A percentile compares a stretch with the other conserved stretches of the same genome.
phyloP scores from a whole-genome alignment of 2,329 filamentous ascomycete genomes.

The Diaporthe humulicola region DNA sequence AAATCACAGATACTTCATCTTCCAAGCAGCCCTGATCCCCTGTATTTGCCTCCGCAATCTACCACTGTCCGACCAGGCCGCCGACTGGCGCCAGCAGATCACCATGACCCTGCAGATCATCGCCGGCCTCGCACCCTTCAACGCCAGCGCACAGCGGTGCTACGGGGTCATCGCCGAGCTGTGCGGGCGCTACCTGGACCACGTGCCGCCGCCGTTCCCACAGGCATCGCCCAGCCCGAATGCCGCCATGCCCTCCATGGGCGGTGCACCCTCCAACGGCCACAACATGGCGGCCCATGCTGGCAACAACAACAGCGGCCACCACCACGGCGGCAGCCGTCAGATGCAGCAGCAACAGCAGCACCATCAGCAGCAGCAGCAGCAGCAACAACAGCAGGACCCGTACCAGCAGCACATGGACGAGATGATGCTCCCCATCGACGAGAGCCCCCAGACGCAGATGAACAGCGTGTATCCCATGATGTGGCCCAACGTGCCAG shows the following conservation, averaged over 20 bases:
- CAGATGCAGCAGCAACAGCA: slow-evolving; percentile 38
- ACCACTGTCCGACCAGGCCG: slow-evolving; percentile 51
- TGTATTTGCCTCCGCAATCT: slow-evolving; percentile 61
- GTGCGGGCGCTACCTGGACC: slow-evolving; percentile 53
- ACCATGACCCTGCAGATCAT: slow-evolving; percentile 52
- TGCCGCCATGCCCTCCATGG: slow-evolving; percentile 32
- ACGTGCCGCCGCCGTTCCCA: slow-evolving; percentile 39
- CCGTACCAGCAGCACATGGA: slow-evolving; percentile 41
- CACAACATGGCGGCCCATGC: slow-evolving; percentile 26
- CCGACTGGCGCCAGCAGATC: slow-evolving; percentile 58
- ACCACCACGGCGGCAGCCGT: slow-evolving; percentile 27
- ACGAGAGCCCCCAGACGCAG: slow-evolving; percentile 57
- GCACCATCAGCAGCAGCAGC: slow-evolving; percentile 35
- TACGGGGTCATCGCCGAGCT: slow-evolving; percentile 56
- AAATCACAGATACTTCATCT: slow-evolving; percentile 57
- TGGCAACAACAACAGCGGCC: slow-evolving; percentile 25
- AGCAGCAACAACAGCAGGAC: slow-evolving; percentile 31
- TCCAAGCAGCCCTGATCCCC: slow-evolving; percentile 63
- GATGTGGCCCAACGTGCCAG: slow-evolving; percentile 60
- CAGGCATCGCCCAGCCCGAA: slow-evolving; percentile 38
- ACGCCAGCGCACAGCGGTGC: slow-evolving; percentile 57
- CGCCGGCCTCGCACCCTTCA: slow-evolving; percentile 52
- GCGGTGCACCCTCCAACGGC: slow-evolving; percentile 1
- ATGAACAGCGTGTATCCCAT: slow-evolving; percentile 57
- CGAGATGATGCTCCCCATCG: slow-evolving; percentile 46